Conservation (phyloP, 164 flowering plant genomes). For the Akebia trifoliata region DNA sequence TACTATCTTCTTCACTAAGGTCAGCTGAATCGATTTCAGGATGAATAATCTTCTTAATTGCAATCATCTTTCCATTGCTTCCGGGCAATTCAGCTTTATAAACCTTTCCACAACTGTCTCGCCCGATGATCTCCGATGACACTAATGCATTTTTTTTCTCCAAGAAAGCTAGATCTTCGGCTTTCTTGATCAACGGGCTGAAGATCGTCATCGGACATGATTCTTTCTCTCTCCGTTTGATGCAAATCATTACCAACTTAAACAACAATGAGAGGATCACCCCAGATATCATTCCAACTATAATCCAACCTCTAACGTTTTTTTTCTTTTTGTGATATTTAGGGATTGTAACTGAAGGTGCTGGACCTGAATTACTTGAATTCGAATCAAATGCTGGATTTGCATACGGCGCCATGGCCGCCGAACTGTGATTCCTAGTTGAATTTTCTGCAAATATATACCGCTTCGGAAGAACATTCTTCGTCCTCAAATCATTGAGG, state of each 20-base stretch:
- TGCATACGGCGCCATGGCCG: constrained; percentile 10
- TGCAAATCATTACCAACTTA: constrained; percentile 30
- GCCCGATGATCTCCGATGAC: constrained; percentile 54
- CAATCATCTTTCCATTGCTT: constrained; percentile 54
- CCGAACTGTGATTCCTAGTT: not conserved
- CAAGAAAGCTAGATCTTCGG: constrained; percentile 64
- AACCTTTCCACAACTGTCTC: constrained; percentile 86
- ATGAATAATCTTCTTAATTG: constrained; percentile 68
- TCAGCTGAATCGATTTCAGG: constrained; percentile 45
- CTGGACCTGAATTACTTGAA: constrained; percentile 7
- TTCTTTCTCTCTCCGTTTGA: constrained; percentile 35
- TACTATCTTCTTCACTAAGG: constrained; percentile 56
- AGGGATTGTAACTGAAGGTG: constrained; percentile 21
- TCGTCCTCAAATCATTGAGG: constrained; percentile 1
- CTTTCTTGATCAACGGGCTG: constrained; percentile 61
- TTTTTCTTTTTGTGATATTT: constrained; percentile 22
- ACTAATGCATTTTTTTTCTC: constrained; percentile 66
- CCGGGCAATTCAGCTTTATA: constrained; percentile 66
- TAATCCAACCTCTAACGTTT: constrained; percentile 32
- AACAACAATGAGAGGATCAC: constrained; percentile 42
- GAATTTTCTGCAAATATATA: constrained; percentile 41
- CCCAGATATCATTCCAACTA: constrained; percentile 60
- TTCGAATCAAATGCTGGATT: too few relatives aligned
- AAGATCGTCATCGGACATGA: constrained; percentile 46
- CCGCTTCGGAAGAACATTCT: constrained; percentile 38